Evolutionary conservation across 805 yeast species (phyloP), one percentile per base, ranked within the genome.

Genomic region (Hyphopichia homilentoma): DNA sequence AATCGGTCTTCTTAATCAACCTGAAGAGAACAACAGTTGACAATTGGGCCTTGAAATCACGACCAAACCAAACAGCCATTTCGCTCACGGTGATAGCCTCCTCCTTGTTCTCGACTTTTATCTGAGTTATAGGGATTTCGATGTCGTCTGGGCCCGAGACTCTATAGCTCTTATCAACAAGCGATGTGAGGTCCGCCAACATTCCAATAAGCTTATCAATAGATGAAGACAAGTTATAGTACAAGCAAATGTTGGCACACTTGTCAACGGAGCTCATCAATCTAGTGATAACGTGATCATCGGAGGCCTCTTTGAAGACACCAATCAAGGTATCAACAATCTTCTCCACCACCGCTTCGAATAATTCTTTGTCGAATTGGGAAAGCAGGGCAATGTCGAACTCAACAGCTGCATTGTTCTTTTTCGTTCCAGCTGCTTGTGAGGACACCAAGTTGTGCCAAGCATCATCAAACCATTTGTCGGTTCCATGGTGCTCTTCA

Each of bases 401-500:
- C 14, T 45, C 53, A 4, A 48, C 35, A 4, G 40, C 29, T 8
- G 41, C 37, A 4, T 54, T 50, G 3, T 36, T 30, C 7, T 45
- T 38, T 20, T 11, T 20, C 29, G 55, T 52, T 61, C 54, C 14
- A 61, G 60, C 39, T 22, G 44, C 65, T 38, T 69, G 75, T 17
- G 74, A 70, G 1, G 75, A 68, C 26, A 84, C 73, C 39, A 84
- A 54, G 37, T 81, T 79, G 44, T 81, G 80, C 95, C 95, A 84
- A 19, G 65, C 69, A 49, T 84, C 90, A 51, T 89, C 97, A 57
- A 89, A 90, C 80, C 95, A 83, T 52, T 84, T 87, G 14, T 87
- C 84, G 7, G 88, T 85, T 11, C 90, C 93, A 52, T 87, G 94
- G 47, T 90, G 97, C 50, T 93, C 98, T 49, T 93, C 97, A 0